Evolutionary conservation across 495 filamentous ascomycete species (phyloP), one percentile per base, ranked within the genome.

Genomic region (Halenospora varia): DNA sequence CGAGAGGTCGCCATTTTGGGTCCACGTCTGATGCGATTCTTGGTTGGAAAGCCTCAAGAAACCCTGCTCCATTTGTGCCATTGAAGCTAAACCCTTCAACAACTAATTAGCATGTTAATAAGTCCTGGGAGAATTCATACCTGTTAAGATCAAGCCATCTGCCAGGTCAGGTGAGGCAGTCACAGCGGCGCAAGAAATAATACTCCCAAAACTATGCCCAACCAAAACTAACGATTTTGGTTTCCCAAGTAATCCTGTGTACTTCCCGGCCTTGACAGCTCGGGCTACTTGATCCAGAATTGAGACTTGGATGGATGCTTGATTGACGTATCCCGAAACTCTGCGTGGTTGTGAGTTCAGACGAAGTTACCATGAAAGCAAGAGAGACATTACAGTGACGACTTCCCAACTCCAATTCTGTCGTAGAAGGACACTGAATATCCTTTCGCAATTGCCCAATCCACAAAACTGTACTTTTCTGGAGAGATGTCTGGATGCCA

Each of bases 381-480:
- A 48, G 22, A 19, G 2, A 56, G 24, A 39, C 17, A 13, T 46
- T n/a, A 46, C 42, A 20, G 17, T 46, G 24, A 35, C 4, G 53
- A 84, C 48, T 75, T 75, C 26, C 78, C 82, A 11, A 84, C 71
- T 9, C 82, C 83, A 9, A 85, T 69, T 25, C 83, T 76, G 63
- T 86, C 82, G 44, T 77, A 82, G n/a, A 70, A 70, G 35, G 85
- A 71, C 19, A 78, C 78, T 9, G 74, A 75, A 61, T 77, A 85
- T 8, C 76, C 77, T 35, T 68, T 46, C 23, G 72, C 70, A 42
- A 83, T 69, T 3, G 75, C 82, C 19, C 70, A 71, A 53, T 81
- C 73, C 41, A 81, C 69, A 59, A 83, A 85, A 66, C 75, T 79
- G 63, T 81, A 81, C 22, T 75, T 76, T 57, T 69, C 75, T 56